Percentiles rank a stretch among this genome's conserved stretches.
These are phyloP conservation scores for Luzula sylvatica DNA, from an alignment of 176 grass and related monocot genomes.

Conservation along the genomic window DNA sequence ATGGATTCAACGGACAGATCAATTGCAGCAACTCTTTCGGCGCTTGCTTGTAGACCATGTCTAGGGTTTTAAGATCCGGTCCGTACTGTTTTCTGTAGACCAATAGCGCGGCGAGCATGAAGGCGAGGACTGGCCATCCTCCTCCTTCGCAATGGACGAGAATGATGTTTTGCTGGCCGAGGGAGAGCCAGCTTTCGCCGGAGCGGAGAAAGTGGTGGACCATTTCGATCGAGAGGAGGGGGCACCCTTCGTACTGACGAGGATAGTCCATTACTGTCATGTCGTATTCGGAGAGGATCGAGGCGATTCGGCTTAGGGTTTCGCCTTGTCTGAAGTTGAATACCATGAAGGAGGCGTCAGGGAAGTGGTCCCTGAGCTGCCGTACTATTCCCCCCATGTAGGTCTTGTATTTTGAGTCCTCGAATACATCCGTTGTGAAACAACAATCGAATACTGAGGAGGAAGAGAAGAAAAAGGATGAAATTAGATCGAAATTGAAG, in stretches of 20 bases:
- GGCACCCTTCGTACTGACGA: constrained; percentile 82
- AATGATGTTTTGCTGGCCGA: constrained; percentile 77
- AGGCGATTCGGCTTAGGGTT: constrained; percentile 48
- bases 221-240: constrained; percentile 82
- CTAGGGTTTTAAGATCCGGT: constrained; percentile 74
- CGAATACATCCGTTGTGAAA: constrained; percentile 85
- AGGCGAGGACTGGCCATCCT: constrained; percentile 86
- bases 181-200: constrained; percentile 86
- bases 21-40: constrained; percentile 70
- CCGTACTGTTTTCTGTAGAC: constrained; percentile 85
- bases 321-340: constrained; percentile 92
- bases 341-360: constrained; percentile 91
- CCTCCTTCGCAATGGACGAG: constrained; percentile 91
- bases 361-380: constrained; percentile 69
- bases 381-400: constrained; percentile 70
- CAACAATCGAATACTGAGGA: constrained; percentile 89
- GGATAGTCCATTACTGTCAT: constrained; percentile 97
- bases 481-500: not conserved
- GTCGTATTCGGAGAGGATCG: constrained; percentile 57
- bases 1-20: constrained; percentile 68
- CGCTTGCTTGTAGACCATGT: constrained; percentile 97
- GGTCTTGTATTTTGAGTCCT: constrained; percentile 51
- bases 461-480: not conserved
- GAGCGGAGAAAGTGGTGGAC: constrained; percentile 90
- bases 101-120: constrained; percentile 84